phyloP scores from a whole-genome alignment of 2,329 filamentous ascomycete genomes.

The Tolypocladium ophioglossoides region DNA sequence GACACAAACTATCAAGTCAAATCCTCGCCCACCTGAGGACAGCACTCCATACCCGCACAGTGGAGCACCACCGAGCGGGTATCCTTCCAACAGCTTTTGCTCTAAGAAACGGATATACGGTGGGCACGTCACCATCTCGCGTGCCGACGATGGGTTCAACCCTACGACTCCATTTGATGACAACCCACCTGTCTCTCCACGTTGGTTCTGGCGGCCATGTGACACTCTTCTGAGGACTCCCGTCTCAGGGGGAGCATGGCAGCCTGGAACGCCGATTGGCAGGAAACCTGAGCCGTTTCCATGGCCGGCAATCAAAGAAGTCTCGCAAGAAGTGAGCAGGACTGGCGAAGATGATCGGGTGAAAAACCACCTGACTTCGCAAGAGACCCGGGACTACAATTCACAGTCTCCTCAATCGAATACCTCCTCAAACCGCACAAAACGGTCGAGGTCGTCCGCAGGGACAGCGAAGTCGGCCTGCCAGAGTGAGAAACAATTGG shows the following conservation, averaged over 20 bases:
- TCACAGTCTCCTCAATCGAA: conserved; percentile 5
- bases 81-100: conserved; percentile 7
- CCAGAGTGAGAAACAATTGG: background rate
- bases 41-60: conserved; percentile 19
- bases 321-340: background rate
- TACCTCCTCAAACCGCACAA: conserved; percentile 4
- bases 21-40: conserved; percentile 17
- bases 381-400: background rate
- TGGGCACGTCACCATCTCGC: conserved; percentile 6
- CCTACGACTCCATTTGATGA: conserved; percentile 11
- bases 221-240: conserved; percentile 9
- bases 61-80: conserved; percentile 8
- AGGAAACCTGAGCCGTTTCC: conserved; percentile 12
- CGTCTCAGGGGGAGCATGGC: conserved; percentile 4
- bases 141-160: conserved; percentile 1
- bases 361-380: background rate
- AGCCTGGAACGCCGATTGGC: conserved; percentile 9
- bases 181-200: conserved; percentile 6
- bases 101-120: conserved; percentile 9
- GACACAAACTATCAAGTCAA: conserved; percentile 11
- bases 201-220: conserved; percentile 12
- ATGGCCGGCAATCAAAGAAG: conserved; percentile 9
- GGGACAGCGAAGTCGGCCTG: background rate
- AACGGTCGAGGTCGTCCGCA: conserved; percentile 1
- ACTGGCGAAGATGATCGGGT: background rate